phyloP scores from a whole-genome alignment of 352 stramenopile species.

The Pythium phragmiticola region DNA sequence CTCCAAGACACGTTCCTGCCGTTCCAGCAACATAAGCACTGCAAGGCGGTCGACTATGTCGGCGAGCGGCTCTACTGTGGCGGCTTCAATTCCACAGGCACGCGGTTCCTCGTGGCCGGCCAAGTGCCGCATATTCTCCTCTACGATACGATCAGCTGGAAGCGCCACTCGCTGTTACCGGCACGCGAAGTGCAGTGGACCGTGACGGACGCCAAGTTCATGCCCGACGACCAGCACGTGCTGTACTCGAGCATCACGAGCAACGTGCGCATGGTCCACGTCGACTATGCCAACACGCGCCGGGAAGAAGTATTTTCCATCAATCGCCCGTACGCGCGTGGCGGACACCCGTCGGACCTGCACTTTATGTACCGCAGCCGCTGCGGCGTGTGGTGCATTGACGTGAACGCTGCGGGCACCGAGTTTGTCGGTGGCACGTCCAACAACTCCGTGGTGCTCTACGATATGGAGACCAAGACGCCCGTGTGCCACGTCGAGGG shows the following conservation, averaged over 20 bases:
- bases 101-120: conserved; percentile 66
- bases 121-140: conserved; percentile 67
- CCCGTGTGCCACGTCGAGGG: conserved; percentile 67
- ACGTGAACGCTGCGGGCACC: conserved; percentile 70
- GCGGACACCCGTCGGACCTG: not conserved
- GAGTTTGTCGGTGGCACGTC: conserved; percentile 83
- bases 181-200: conserved; percentile 82
- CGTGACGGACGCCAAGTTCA: conserved; percentile 84
- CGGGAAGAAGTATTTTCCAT: conserved; percentile 56
- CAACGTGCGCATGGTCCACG: conserved; percentile 79
- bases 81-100: conserved; percentile 70
- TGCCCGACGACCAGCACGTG: conserved; percentile 60
- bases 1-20: conserved; percentile 82
- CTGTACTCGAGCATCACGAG: conserved; percentile 83
- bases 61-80: conserved; percentile 77
- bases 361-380: conserved; percentile 33
- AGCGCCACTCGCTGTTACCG: conserved; percentile 42
- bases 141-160: conserved; percentile 77
- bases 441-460: conserved; percentile 70
- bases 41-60: conserved; percentile 64
- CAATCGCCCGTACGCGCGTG: conserved; percentile 1
- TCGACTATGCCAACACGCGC: conserved; percentile 50
- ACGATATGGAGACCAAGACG: conserved; percentile 76
- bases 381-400: conserved; percentile 79
- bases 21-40: conserved; percentile 80